Percentiles rank a stretch among this genome's conserved stretches.
These are phyloP conservation scores for Terfezia boudieri DNA, from an alignment of 495 filamentous ascomycete species.

Conservation along the genomic window DNA sequence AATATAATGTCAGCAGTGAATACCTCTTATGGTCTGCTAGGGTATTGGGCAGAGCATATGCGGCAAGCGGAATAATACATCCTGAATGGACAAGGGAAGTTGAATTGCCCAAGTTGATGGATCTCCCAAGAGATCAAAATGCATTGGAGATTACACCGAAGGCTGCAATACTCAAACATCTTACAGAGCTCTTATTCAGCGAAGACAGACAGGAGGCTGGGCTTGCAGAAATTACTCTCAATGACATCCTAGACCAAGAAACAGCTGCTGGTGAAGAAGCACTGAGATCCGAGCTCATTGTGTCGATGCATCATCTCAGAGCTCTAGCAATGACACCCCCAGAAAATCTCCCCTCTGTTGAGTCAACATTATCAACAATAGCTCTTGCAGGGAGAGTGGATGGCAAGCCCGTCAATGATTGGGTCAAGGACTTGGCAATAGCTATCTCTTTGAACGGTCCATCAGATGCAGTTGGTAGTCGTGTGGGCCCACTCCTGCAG, in stretches of 20 bases:
- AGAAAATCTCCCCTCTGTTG: not conserved
- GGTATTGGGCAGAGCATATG: slow-evolving; percentile 66
- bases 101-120: slow-evolving; percentile 27
- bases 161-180: slow-evolving; percentile 33
- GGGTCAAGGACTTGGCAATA: slow-evolving; percentile 42
- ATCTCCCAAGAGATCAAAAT: slow-evolving; percentile 20
- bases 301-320: not conserved
- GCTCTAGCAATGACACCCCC: not conserved
- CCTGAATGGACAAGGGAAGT: slow-evolving; percentile 35
- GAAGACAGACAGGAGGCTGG: slow-evolving; percentile 42
- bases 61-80: slow-evolving; percentile 43
- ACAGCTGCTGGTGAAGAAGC: not conserved
- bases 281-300: not conserved
- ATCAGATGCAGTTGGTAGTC: slow-evolving; percentile 40
- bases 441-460: slow-evolving; percentile 36
- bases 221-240: slow-evolving; percentile 54
- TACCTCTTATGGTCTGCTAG: slow-evolving; percentile 70
- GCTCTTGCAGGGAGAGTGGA: not conserved
- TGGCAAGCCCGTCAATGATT: slow-evolving; percentile 23
- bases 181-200: slow-evolving; percentile 45
- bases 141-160: slow-evolving; percentile 31
- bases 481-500: slow-evolving; percentile 38
- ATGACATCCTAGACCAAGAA: slow-evolving; percentile 32
- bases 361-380: not conserved
- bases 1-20: slow-evolving; percentile 33